Conservation (phyloP, 345 rosid species). For the Brassica carinata region DNA sequence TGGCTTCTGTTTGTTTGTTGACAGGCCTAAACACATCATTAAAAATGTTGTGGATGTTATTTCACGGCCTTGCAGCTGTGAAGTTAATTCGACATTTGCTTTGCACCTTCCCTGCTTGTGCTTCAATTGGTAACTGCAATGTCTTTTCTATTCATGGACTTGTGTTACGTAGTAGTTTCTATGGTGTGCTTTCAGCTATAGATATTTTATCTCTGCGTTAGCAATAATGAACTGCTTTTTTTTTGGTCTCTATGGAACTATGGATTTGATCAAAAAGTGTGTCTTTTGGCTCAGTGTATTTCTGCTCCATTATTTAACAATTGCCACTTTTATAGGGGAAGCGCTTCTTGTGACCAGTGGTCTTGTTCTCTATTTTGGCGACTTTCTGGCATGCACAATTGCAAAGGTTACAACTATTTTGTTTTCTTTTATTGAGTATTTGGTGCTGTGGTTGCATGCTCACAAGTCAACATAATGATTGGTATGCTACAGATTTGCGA, state of each 20-base stretch:
- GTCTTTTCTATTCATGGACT: background rate
- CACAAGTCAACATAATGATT: background rate
- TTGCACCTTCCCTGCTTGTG: constrained; percentile 71
- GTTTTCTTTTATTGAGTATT: background rate
- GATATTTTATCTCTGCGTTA: background rate
- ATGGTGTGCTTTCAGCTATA: background rate
- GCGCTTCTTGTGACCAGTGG: constrained; percentile 77
- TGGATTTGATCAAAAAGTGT: background rate
- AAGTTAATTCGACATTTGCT: constrained; percentile 70
- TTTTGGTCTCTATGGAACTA: background rate
- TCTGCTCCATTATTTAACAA: background rate
- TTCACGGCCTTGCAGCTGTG: constrained; percentile 79
- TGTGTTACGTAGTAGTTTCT: background rate
- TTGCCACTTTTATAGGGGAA: constrained; percentile 61
- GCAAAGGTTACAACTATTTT: constrained; percentile 55
- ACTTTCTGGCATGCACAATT: constrained; percentile 74
- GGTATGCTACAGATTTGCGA: constrained; percentile 51
- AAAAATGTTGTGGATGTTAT: constrained; percentile 65
- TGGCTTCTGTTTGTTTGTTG: constrained; percentile 17
- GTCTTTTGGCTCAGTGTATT: background rate
- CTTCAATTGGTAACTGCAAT: constrained; percentile 67
- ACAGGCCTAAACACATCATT: constrained; percentile 62
- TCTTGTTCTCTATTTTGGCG: constrained; percentile 88
- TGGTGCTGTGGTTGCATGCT: constrained; percentile 4
- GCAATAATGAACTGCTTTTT: background rate